Evolutionary conservation across 306 rosid species (phyloP).

Genomic region (Comarum palustre): DNA sequence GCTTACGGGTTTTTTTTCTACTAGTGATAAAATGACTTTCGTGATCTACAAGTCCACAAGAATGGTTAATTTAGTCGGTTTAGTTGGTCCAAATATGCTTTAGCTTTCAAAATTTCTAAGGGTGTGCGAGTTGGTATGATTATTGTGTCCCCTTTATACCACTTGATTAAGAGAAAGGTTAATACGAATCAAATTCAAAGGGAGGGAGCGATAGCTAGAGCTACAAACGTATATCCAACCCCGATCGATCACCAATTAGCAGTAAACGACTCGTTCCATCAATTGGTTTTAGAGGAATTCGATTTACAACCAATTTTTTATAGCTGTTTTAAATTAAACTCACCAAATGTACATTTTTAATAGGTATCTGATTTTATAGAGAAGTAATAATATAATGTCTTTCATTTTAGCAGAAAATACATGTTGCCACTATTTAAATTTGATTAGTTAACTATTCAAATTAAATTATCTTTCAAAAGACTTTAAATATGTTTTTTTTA

Average conservation of each 20-base stretch:
- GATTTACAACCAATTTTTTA: too few relatives aligned
- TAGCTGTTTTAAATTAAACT: too few relatives aligned
- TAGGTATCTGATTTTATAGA: too few relatives aligned
- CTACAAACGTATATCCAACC: neutral
- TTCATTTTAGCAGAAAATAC: too few relatives aligned
- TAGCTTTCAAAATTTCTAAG: constrained; percentile 36
- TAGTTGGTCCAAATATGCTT: constrained; percentile 43
- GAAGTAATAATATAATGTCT: too few relatives aligned
- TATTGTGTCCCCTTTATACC: constrained; percentile 24
- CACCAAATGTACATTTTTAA: too few relatives aligned
- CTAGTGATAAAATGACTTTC: neutral
- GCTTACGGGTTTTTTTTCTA: too few relatives aligned
- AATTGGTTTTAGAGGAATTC: too few relatives aligned
- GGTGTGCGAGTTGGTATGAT: constrained; percentile 30
- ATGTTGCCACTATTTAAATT: too few relatives aligned
- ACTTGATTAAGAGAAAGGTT: constrained; percentile 7
- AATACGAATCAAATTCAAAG: neutral
- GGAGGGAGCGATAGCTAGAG: neutral
- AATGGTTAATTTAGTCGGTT: constrained; percentile 29
- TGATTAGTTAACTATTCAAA: too few relatives aligned
- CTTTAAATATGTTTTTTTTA: too few relatives aligned
- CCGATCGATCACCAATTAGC: neutral
- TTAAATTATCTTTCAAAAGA: too few relatives aligned
- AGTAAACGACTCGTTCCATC: neutral
- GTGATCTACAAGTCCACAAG: constrained; percentile 7